Evolutionary conservation across 2,329 filamentous ascomycete genomes (phyloP).

Genomic region (Coniochaeta sp.): DNA sequence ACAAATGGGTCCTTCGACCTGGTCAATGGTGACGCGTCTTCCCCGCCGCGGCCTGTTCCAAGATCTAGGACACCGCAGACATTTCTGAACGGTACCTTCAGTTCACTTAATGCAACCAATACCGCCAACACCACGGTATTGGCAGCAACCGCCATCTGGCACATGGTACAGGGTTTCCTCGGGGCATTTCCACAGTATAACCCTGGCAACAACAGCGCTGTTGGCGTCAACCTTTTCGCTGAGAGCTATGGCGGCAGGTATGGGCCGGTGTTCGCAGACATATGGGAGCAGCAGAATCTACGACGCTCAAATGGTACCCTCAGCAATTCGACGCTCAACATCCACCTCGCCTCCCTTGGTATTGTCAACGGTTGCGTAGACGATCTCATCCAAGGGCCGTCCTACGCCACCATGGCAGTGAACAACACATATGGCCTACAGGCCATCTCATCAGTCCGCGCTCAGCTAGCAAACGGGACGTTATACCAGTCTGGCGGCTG

Average conservation of each 20-base stretch:
- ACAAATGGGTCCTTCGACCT: constrained; percentile 54
- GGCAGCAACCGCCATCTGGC: constrained; percentile 55
- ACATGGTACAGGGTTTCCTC: constrained; percentile 57
- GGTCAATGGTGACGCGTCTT: constrained; percentile 28
- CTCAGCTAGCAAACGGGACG: constrained; percentile 34
- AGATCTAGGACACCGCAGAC: constrained; percentile 15
- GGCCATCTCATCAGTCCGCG: constrained; percentile 44
- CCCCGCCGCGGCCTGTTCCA: constrained; percentile 19
- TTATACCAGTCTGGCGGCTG: constrained; percentile 45
- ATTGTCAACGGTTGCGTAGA: constrained; percentile 69
- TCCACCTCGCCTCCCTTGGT: constrained; percentile 56
- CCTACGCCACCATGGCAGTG: constrained; percentile 48
- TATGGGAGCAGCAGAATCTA: constrained; percentile 55
- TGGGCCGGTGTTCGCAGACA: constrained; percentile 54
- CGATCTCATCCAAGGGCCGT: constrained; percentile 50
- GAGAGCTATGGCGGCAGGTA: constrained; percentile 68
- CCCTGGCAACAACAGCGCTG: constrained; percentile 35
- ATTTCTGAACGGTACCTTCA: constrained; percentile 58
- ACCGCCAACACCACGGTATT: constrained; percentile 50
- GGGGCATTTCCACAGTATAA: constrained; percentile 51
- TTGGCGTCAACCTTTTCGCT: constrained; percentile 58
- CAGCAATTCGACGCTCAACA: constrained; percentile 39
- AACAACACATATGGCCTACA: constrained; percentile 61
- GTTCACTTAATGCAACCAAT: constrained; percentile 38
- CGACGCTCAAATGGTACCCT: constrained; percentile 37